Conservation (phyloP, 2,329 filamentous ascomycete species). For the Alternaria longipes region DNA sequence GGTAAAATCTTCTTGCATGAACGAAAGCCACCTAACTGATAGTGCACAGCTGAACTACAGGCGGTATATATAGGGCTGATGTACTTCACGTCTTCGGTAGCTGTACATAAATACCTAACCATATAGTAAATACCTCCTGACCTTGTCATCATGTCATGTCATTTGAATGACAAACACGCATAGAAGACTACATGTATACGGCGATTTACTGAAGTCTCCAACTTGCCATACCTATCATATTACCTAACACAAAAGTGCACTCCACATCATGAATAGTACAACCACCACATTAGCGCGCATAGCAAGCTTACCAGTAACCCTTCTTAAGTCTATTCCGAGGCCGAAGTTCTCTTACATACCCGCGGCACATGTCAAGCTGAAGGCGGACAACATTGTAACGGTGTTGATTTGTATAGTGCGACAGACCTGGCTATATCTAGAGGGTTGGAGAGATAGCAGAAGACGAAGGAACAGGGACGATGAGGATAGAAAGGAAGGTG, state of each 20-base stretch:
- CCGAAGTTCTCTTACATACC: conserved; percentile 20
- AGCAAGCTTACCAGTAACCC: neutral
- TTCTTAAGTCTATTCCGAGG: neutral
- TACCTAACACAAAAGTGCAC: too few relatives aligned
- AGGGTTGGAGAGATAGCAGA: conserved; percentile 13
- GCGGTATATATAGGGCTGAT: neutral
- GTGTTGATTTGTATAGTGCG: conserved; percentile 18
- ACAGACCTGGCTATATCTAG: conserved; percentile 8
- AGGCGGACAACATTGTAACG: conserved; percentile 26
- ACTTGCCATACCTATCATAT: neutral
- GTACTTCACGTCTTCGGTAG: neutral
- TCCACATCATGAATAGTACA: neutral
- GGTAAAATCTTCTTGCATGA: neutral
- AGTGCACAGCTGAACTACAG: neutral
- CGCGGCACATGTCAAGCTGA: conserved; percentile 26
- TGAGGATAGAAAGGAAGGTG: neutral
- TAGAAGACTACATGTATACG: neutral
- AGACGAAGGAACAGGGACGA: neutral
- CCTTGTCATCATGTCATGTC: neutral
- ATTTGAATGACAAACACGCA: neutral
- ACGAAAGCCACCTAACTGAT: neutral
- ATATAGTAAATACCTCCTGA: neutral
- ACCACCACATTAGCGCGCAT: neutral
- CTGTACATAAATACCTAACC: neutral
- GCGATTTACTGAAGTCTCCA: neutral